Evolutionary conservation across 1,284 basidiomycete species (phyloP).

Genomic region (Chondrostereum purpureum): DNA sequence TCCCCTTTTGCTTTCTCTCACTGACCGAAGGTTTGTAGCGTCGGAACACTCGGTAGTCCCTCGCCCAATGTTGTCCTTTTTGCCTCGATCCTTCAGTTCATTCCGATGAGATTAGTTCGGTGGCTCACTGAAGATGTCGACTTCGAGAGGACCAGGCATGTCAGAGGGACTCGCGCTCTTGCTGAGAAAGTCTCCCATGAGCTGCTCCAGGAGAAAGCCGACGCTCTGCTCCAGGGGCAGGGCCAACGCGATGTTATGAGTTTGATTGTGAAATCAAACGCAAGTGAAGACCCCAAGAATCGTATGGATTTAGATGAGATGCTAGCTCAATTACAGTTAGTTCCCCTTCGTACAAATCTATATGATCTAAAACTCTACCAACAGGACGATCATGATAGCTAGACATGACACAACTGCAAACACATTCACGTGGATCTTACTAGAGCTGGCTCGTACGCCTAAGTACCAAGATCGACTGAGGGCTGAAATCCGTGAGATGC

Average conservation of each 20-base stretch:
- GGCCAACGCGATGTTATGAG: constrained; percentile 35
- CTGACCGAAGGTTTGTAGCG: too few species aligned
- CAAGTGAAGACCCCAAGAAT: background rate
- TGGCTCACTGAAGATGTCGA: too few species aligned
- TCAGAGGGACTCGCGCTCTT: background rate
- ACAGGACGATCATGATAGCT: constrained; percentile 30
- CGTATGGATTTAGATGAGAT: constrained; percentile 7
- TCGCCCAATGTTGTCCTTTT: too few species aligned
- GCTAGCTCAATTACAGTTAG: constrained; percentile 5
- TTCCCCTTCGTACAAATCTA: background rate
- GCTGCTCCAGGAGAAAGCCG: background rate
- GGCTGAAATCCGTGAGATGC: constrained; percentile 12
- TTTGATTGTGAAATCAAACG: constrained; percentile 8
- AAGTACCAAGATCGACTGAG: constrained; percentile 15
- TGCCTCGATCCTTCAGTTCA: too few species aligned
- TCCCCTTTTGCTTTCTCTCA: too few species aligned
- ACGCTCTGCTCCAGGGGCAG: constrained; percentile 13
- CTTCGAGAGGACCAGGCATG: background rate
- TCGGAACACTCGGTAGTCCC: too few species aligned
- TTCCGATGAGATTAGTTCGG: too few species aligned
- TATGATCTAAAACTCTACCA: background rate
- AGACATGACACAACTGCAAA: constrained; percentile 49
- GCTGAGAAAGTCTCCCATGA: background rate
- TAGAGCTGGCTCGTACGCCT: constrained; percentile 16
- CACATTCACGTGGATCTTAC: constrained; percentile 32